Percentiles rank a stretch among this genome's conserved stretches.
phyloP scores from a whole-genome alignment of 352 stramenopile species.

The Globisporangium mamillatum region DNA sequence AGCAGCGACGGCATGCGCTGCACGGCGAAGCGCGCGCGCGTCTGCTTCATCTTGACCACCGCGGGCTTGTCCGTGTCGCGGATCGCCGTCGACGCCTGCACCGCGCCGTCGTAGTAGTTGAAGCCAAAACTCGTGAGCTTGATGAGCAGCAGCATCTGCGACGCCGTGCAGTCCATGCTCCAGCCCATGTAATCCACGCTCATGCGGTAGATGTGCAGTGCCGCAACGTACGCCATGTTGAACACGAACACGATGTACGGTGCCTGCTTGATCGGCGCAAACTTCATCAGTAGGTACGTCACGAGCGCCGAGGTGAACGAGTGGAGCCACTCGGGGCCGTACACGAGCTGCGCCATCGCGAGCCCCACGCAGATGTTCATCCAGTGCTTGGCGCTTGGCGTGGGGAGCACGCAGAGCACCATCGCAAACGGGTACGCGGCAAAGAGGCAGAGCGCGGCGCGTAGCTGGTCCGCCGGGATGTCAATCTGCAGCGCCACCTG shows the following conservation, averaged over 20 bases:
- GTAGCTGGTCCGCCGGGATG: slow-evolving; percentile 59
- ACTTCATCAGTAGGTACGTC: slow-evolving; percentile 82
- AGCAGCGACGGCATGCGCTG: slow-evolving; percentile 85
- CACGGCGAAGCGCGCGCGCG: slow-evolving; percentile 53
- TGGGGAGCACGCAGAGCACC: slow-evolving; percentile 85
- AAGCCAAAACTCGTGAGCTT: slow-evolving; percentile 97
- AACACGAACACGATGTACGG: slow-evolving; percentile 89
- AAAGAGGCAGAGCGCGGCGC: slow-evolving; percentile 89
- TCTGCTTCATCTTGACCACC: slow-evolving; percentile 27
- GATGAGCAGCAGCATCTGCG: slow-evolving; percentile 95
- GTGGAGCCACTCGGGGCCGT: slow-evolving; percentile 92
- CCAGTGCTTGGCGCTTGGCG: slow-evolving; percentile 83
- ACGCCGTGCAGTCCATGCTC: slow-evolving; percentile 81
- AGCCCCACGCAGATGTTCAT: slow-evolving; percentile 90
- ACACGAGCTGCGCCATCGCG: slow-evolving; percentile 94
- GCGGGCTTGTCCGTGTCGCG: slow-evolving; percentile 28
- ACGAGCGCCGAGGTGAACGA: slow-evolving; percentile 90
- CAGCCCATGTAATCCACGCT: slow-evolving; percentile 95
- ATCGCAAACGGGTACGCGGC: slow-evolving; percentile 91
- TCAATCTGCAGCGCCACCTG: slow-evolving; percentile 30
- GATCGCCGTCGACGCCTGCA: slow-evolving; percentile 24
- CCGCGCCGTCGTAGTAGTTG: slow-evolving; percentile 94
- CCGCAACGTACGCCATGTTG: slow-evolving; percentile 92
- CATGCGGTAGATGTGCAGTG: slow-evolving; percentile 93
- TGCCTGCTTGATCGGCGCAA: slow-evolving; percentile 41